These are phyloP conservation scores for Daldinia loculata DNA, from an alignment of 495 filamentous ascomycete species.

Conservation along the genomic window DNA sequence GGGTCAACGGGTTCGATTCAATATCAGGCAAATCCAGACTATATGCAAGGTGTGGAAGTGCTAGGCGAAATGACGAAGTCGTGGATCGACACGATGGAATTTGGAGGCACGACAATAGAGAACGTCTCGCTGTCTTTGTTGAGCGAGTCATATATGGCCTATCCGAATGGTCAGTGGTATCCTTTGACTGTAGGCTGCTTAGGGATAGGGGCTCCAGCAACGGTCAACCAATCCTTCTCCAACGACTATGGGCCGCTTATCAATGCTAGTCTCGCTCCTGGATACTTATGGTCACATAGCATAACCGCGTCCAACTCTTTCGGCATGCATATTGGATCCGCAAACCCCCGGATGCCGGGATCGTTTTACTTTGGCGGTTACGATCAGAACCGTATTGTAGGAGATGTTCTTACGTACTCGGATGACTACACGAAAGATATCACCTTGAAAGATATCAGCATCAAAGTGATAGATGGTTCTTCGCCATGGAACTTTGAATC, in stretches of 20 bases:
- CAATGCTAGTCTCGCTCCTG: slow-evolving; percentile 49
- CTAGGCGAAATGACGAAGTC: slow-evolving; percentile 26
- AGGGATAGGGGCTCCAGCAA: slow-evolving; percentile 46
- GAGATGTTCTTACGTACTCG: slow-evolving; percentile 43
- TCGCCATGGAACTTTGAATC: slow-evolving; percentile 54
- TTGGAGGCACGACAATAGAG: slow-evolving; percentile 31
- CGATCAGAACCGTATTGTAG: slow-evolving; percentile 56
- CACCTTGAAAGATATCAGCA: slow-evolving; percentile 52
- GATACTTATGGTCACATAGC: slow-evolving; percentile 47
- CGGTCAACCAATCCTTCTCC: slow-evolving; percentile 46
- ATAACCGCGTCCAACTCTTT: slow-evolving; percentile 59
- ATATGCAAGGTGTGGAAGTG: slow-evolving; percentile 38
- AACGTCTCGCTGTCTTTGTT: slow-evolving; percentile 42
- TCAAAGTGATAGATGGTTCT: slow-evolving; percentile 53
- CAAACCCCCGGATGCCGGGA: slow-evolving; percentile 48
- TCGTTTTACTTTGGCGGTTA: slow-evolving; percentile 62
- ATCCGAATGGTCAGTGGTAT: slow-evolving; percentile 49
- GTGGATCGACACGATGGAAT: slow-evolving; percentile 40
- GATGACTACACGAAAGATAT: slow-evolving; percentile 45
- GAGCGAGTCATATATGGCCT: slow-evolving; percentile 35
- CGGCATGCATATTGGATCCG: slow-evolving; percentile 64
- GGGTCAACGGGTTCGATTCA: slow-evolving; percentile 36
- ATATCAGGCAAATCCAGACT: slow-evolving; percentile 29
- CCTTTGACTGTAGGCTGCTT: slow-evolving; percentile 48
- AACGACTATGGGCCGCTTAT: slow-evolving; percentile 28